Percentiles rank a stretch among this genome's conserved stretches.
Evolutionary conservation across 805 yeast genomes (phyloP).

Genomic region (Metschnikowia koreensis): DNA sequence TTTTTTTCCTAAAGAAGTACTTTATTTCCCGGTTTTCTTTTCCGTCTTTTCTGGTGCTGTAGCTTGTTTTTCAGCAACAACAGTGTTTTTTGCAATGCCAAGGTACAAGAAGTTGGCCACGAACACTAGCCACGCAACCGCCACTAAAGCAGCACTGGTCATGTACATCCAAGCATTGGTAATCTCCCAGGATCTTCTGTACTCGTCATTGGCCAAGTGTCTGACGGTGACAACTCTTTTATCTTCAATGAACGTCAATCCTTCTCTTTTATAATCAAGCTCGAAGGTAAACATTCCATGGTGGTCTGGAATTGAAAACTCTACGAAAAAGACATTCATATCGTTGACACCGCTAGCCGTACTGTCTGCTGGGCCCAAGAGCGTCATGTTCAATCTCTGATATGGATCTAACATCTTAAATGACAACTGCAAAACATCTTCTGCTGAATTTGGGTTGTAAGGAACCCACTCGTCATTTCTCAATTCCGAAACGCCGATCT

Average conservation of each 20-base stretch:
- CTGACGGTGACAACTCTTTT: slow-evolving; percentile 76
- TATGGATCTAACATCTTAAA: slow-evolving; percentile 93
- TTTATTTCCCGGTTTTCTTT: background rate
- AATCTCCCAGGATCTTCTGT: slow-evolving; percentile 88
- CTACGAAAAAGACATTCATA: slow-evolving; percentile 45
- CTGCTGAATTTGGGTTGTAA: slow-evolving; percentile 35
- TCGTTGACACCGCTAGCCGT: slow-evolving; percentile 43
- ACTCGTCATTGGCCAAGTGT: slow-evolving; percentile 95
- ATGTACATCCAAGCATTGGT: slow-evolving; percentile 92
- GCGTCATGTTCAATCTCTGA: slow-evolving; percentile 67
- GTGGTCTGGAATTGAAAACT: slow-evolving; percentile 84
- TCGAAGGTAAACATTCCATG: slow-evolving; percentile 93
- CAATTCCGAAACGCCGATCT: slow-evolving; percentile 48
- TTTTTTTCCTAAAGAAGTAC: background rate
- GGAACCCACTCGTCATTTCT: slow-evolving; percentile 65
- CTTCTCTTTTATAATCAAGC: slow-evolving; percentile 75
- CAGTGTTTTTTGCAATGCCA: slow-evolving; percentile 18
- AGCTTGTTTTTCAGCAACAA: background rate
- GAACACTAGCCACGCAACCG: slow-evolving; percentile 73
- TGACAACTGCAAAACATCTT: slow-evolving; percentile 73
- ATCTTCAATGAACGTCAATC: slow-evolving; percentile 65
- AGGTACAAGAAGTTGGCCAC: slow-evolving; percentile 59
- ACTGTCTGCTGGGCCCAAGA: slow-evolving; percentile 38
- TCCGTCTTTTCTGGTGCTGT: background rate
- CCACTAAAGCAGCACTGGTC: slow-evolving; percentile 66